Percentiles rank a stretch among this genome's conserved stretches.
Conservation (phyloP, 495 filamentous ascomycete genomes). For the Aspergillus campestris region DNA sequence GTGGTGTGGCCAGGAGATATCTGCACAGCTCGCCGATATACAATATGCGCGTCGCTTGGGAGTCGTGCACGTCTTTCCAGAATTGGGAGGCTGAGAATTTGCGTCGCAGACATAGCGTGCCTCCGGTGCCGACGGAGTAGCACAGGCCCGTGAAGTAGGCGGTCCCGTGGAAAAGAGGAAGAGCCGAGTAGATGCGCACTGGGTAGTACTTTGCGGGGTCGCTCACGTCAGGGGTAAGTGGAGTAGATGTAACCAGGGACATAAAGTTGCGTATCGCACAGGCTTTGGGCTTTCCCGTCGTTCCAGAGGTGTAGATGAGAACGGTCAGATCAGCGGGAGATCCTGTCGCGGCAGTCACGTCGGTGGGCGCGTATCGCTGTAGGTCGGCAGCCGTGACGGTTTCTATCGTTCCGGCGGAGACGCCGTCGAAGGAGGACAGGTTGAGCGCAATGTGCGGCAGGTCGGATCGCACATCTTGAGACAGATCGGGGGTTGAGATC, state of each 20-base stretch:
- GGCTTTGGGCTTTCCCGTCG: conserved; percentile 86
- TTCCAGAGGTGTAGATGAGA: conserved; percentile 81
- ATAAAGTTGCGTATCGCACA: conserved; percentile 64
- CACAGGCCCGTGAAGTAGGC: conserved; percentile 60
- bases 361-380: conserved; percentile 28
- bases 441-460: conserved; percentile 34
- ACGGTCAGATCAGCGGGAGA: conserved; percentile 47
- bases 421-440: conserved; percentile 29
- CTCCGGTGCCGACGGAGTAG: conserved; percentile 31
- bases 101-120: conserved; percentile 43
- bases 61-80: conserved; percentile 72
- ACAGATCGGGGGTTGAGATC: conserved; percentile 46
- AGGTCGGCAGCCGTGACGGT: conserved; percentile 36
- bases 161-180: conserved; percentile 86
- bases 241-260: conserved; percentile 34
- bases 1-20: conserved; percentile 72
- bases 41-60: conserved; percentile 73
- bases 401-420: conserved; percentile 50
- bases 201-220: conserved; percentile 36
- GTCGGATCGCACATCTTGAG: conserved; percentile 26
- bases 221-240: conserved; percentile 27
- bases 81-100: conserved; percentile 84
- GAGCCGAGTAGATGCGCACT: conserved; percentile 77
- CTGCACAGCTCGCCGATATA: conserved; percentile 94
- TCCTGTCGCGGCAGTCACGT: conserved; percentile 26